These are phyloP conservation scores for Taphrina flavorubra DNA, from an alignment of 1,139 yeast species.

Conservation along the genomic window DNA sequence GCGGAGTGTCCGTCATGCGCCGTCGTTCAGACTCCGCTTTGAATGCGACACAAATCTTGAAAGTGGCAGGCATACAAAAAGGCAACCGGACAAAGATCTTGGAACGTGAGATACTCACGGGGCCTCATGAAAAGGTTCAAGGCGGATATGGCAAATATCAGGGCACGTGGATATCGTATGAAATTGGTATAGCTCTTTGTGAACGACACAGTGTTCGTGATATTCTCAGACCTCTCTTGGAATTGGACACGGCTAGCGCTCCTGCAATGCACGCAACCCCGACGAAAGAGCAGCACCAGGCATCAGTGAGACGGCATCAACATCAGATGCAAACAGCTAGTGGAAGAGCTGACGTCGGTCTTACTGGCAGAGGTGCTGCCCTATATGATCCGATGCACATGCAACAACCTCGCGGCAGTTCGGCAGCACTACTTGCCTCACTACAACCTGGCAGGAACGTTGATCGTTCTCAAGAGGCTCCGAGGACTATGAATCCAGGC, in stretches of 20 bases:
- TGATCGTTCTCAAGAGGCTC: neutral
- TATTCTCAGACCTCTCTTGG: conserved; percentile 65
- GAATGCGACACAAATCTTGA: conserved; percentile 88
- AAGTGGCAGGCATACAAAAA: conserved; percentile 85
- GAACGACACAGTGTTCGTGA: conserved; percentile 69
- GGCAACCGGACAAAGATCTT: conserved; percentile 82
- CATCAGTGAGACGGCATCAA: conserved; percentile 24
- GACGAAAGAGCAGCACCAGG: conserved; percentile 56
- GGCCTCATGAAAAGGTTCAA: conserved; percentile 87
- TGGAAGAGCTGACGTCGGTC: neutral
- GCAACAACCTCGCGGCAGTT: conserved; percentile 15
- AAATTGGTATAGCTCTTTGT: conserved; percentile 66
- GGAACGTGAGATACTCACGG: conserved; percentile 85
- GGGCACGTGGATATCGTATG: conserved; percentile 76
- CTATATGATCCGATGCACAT: neutral
- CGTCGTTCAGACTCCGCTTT: conserved; percentile 79
- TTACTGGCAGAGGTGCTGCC: conserved; percentile 6
- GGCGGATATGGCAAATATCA: conserved; percentile 96
- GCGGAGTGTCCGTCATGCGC: conserved; percentile 82
- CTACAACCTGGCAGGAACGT: conserved; percentile 46
- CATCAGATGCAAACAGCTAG: conserved; percentile 47
- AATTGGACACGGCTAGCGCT: conserved; percentile 57
- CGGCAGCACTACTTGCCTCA: conserved; percentile 51
- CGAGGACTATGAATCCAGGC: neutral
- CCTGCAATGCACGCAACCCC: conserved; percentile 65